Percentiles rank a stretch among this genome's conserved stretches.
phyloP scores from a whole-genome alignment of 176 grass and related monocot genomes.

The Triticum timopheevii region DNA sequence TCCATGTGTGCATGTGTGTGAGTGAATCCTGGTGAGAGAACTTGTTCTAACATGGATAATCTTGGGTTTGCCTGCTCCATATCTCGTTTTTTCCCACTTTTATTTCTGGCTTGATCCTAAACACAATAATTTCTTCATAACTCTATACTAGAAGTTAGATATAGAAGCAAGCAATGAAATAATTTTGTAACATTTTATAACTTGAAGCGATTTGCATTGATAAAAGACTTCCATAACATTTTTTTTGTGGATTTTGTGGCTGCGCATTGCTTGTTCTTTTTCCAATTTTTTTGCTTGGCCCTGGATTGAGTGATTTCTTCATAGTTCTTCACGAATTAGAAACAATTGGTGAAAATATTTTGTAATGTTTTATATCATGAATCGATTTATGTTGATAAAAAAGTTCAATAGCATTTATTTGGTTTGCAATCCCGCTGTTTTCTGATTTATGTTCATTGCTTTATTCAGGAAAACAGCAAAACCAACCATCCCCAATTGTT shows the following conservation, averaged over 20 bases:
- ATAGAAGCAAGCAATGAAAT: not conserved
- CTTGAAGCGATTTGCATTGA: not conserved
- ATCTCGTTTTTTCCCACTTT: not conserved
- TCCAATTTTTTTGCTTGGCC: not conserved
- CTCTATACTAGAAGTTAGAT: constrained; percentile 12
- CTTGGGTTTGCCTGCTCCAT: not conserved
- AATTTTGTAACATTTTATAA: not conserved
- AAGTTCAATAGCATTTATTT: not conserved
- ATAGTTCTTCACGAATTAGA: not conserved
- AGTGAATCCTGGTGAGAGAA: not conserved
- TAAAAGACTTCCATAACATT: not conserved
- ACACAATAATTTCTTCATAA: not conserved
- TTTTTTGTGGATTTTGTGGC: not conserved
- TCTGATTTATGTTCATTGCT: constrained; percentile 26
- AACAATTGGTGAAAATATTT: not conserved
- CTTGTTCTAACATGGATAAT: not conserved
- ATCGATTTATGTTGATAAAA: not conserved
- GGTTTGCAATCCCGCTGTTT: not conserved
- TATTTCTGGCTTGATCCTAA: not conserved
- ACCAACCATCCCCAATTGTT: constrained; percentile 82
- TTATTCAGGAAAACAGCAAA: constrained; percentile 71
- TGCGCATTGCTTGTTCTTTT: not conserved
- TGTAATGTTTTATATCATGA: not conserved
- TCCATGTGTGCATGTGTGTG: not conserved
- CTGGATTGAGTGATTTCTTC: not conserved